Base-by-base conservation (phyloP, 768 basidiomycete genomes). In the Boletus rubroflammeus region DNA sequence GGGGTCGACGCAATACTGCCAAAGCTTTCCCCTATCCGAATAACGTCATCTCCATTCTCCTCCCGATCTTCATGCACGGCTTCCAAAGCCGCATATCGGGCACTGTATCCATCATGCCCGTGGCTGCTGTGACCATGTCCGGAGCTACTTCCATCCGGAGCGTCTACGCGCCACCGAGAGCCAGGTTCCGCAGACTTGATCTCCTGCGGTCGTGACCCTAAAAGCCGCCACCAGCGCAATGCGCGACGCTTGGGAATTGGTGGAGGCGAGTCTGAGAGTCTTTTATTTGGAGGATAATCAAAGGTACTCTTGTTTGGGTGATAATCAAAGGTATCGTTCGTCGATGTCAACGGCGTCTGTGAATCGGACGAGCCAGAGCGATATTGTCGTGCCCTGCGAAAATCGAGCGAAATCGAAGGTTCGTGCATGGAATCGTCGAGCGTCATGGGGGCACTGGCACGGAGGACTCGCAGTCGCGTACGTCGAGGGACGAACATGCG, bases 311-410 rank as follows among this genome's bases (percentile, higher is more conserved):
- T 42, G 7, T 8, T 42, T 4, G 52, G 54, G 19, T 65, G 62
- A 31, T 53, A 55, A 40, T 59, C 53, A 23, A 38, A 50, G 31
- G 6, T 14, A 32, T 47, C 23, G 34, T 26, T 29, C n/a, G 54
- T 13, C 19, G 41, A 8, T 1, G 68, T 66, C 34, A 70, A 31
- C 0, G 69, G 70, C 0, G 62, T 69, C 26, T 61, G 61, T 3
- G 70, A 70, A 19, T 70, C 69, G 6, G 68, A 51, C 1, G 69
- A 72, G 35, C 52, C 51, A 5, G 64, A 60, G 7, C 68, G 68
- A 50, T 13, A 19, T 9, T 40, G 63, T 5, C 55, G 61, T 10
- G 46, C 25, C 32, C 54, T 43, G 40, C 35, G 62, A 32, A 11
- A 31, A 32, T 59, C 54, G 29, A 47, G 3, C 9, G 34, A 17